phyloP scores from a whole-genome alignment of 345 rosid species.

The Brassica nigra region DNA sequence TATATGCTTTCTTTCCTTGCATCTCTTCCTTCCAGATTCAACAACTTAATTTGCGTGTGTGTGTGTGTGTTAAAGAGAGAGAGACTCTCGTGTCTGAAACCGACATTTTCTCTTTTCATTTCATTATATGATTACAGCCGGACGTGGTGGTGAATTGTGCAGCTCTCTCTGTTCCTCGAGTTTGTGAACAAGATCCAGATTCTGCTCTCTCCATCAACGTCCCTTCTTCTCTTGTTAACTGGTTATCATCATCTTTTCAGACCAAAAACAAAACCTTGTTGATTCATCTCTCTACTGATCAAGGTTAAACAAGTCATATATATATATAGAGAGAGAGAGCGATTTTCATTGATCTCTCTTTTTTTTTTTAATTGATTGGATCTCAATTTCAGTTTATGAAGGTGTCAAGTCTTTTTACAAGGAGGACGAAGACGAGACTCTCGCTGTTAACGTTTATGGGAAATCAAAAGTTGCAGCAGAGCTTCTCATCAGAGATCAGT shows the following conservation, averaged over 20 bases:
- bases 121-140: constrained; percentile 52
- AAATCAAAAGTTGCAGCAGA: constrained; percentile 89
- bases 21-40: neutral
- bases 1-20: too few species aligned
- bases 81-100: constrained; percentile 6
- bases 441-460: constrained; percentile 81
- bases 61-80: too few species aligned
- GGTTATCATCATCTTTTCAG: constrained; percentile 58
- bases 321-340: too few species aligned
- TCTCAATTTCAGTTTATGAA: constrained; percentile 60
- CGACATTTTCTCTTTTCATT: neutral
- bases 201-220: constrained; percentile 72
- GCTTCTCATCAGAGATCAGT: constrained; percentile 58
- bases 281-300: constrained; percentile 91
- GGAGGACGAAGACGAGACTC: constrained; percentile 73
- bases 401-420: constrained; percentile 87
- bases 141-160: constrained; percentile 86
- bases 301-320: constrained; percentile 46
- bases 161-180: constrained; percentile 83
- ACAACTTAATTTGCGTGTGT: too few species aligned
- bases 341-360: neutral
- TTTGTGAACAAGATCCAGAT: constrained; percentile 73
- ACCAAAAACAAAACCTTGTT: constrained; percentile 48
- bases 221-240: constrained; percentile 68
- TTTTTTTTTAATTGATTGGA: neutral